Evolutionary conservation across 805 yeast species (phyloP).

Genomic region (Cyberlindnera subsufficiens): DNA sequence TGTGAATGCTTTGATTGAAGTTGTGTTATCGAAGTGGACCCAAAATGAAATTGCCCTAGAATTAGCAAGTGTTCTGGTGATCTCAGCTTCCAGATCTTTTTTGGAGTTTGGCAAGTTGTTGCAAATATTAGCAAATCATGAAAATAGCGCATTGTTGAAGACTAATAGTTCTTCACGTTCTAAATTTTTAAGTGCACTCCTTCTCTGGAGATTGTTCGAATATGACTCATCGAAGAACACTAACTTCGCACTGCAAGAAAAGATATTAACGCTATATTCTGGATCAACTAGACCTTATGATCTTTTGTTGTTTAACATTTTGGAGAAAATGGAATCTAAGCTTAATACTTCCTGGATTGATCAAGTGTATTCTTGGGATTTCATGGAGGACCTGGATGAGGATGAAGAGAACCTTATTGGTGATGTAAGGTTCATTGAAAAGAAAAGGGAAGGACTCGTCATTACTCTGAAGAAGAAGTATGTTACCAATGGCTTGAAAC

Average conservation of each 20-base stretch:
- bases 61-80: conserved; percentile 35
- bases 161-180: conserved; percentile 19
- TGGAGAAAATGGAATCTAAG: conserved; percentile 52
- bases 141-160: conserved; percentile 29
- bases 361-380: conserved; percentile 61
- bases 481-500: conserved; percentile 41
- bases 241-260: conserved; percentile 39
- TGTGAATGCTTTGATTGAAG: conserved; percentile 63
- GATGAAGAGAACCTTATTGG: conserved; percentile 43
- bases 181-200: conserved; percentile 39
- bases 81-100: conserved; percentile 29
- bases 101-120: conserved; percentile 46
- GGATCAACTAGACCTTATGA: conserved; percentile 65
- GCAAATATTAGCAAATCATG: conserved; percentile 59
- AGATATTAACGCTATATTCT: conserved; percentile 46
- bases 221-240: conserved; percentile 42
- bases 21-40: conserved; percentile 48
- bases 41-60: conserved; percentile 34
- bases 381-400: conserved; percentile 32
- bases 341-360: conserved; percentile 59
- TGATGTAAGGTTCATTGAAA: conserved; percentile 39
- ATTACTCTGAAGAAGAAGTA: conserved; percentile 45
- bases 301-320: conserved; percentile 47
- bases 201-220: conserved; percentile 44
- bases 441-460: conserved; percentile 40